Evolutionary conservation across 345 rosid genomes (phyloP), one percentile per base, ranked within the genome.

Genomic region (Toxicodendron radicans): DNA sequence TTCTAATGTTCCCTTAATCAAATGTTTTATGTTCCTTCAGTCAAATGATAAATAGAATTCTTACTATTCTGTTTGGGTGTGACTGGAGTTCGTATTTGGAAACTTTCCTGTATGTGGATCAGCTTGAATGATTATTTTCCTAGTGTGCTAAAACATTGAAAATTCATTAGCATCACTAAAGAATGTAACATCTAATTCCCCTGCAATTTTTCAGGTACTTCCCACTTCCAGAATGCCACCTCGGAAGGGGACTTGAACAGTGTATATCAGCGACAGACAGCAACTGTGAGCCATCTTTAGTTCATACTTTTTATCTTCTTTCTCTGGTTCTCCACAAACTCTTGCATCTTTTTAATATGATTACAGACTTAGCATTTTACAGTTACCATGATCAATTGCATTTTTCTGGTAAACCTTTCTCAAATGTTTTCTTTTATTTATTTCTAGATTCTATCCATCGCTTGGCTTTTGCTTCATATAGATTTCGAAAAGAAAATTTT

Each of bases 201-300:
- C 66, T 57, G 48, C 60, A 30, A 61, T 61, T 32, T 64, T 68
- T 54, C 83, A 94, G 98, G 91, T 72, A 82, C 78, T 71, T 80
- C 85, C 30, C 85, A 86, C 73, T 86, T 71, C 46, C 83, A 54
- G 65, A 73, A 66, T 61, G 73, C 70, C 45, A 64, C 78, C 77
- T 66, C 72, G 20, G 91, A 83, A 10, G 69, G 78, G 66, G 91
- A 87, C 32, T 75, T 84, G 68, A 81, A 64, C 20, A 82, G 66
- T 33, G 71, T 67, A 41, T 76, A 79, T 70, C 82, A 79, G 76
- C 93, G 58, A 65, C 83, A 82, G 72, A 58, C 80, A 48, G 61
- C 88, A 62, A 72, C 67, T 71, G 91, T 89, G 76, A 87, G 89
- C 64, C 35, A 23, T 54, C 27, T 66, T 24, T 32, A 1, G 71